phyloP scores from a whole-genome alignment of 345 rosid species.

The Eucalyptus cladocalyx region DNA sequence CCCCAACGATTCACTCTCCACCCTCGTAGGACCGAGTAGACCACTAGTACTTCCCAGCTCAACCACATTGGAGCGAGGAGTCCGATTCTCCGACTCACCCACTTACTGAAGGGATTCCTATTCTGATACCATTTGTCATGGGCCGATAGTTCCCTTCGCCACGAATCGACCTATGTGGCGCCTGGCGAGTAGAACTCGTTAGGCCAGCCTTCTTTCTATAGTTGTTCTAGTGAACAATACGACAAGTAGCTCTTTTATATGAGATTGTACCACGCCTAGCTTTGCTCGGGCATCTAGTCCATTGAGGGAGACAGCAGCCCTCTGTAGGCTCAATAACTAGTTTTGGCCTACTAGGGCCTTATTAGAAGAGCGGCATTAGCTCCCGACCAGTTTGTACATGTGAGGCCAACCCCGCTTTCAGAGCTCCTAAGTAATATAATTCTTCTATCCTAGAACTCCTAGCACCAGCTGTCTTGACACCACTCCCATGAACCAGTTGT shows the following conservation, averaged over 20 bases:
- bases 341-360: fast-evolving
- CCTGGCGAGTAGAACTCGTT: fast-evolving
- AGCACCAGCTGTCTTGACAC: fast-evolving
- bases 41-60: no score
- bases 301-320: fast-evolving
- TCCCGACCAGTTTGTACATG: no score
- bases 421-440: no score
- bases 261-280: fast-evolving
- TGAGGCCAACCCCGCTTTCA: fast-evolving
- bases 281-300: fast-evolving
- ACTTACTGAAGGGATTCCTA: no score
- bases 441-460: fast-evolving
- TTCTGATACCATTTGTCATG: fast-evolving
- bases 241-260: fast-evolving
- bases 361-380: fast-evolving
- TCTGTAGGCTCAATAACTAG: no score
- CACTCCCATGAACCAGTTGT: fast-evolving
- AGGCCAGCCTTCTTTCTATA: no score
- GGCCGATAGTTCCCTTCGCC: fast-evolving
- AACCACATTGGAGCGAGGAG: no score
- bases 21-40: no score
- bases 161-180: fast-evolving
- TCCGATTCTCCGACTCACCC: fast-evolving
- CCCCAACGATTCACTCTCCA: fast-evolving
- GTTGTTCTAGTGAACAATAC: no score